Conservation (phyloP, 768 basidiomycete genomes). For the Phaffia australis region DNA sequence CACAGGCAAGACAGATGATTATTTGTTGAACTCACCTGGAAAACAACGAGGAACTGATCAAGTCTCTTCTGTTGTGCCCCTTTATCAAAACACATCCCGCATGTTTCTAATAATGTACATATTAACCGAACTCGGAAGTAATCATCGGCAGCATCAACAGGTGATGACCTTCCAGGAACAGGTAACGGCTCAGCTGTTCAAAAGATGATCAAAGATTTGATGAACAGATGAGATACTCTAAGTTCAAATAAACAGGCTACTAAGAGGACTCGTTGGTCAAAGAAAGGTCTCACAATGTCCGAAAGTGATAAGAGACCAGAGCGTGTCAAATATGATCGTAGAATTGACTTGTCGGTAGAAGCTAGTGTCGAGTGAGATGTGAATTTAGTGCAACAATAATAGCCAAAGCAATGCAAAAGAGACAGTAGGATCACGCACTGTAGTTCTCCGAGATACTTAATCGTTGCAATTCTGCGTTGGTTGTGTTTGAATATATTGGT, state of each 20-base stretch:
- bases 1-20: not conserved
- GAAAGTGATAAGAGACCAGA: slow-evolving; percentile 91
- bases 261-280: not conserved
- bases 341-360: slow-evolving; percentile 88
- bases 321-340: slow-evolving; percentile 75
- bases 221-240: slow-evolving; percentile 25
- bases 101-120: slow-evolving; percentile 85
- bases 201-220: not conserved
- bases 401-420: too few species aligned
- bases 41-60: slow-evolving; percentile 83
- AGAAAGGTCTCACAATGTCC: slow-evolving; percentile 67
- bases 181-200: slow-evolving; percentile 74
- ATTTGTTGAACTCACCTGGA: slow-evolving; percentile 54
- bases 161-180: slow-evolving; percentile 58
- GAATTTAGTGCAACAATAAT: too few species aligned
- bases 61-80: slow-evolving; percentile 85
- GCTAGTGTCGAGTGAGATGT: slow-evolving; percentile 42
- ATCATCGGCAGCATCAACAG: slow-evolving; percentile 86
- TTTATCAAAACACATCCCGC: slow-evolving; percentile 94
- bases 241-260: not conserved
- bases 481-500: slow-evolving; percentile 91
- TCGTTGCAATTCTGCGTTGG: slow-evolving; percentile 77
- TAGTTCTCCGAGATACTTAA: slow-evolving; percentile 92
- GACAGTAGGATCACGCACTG: not conserved
- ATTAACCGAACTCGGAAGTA: slow-evolving; percentile 88